Percentiles rank a stretch among this genome's conserved stretches.
phyloP scores from a whole-genome alignment of 2,329 filamentous ascomycete species.

The Neurospora sp. region DNA sequence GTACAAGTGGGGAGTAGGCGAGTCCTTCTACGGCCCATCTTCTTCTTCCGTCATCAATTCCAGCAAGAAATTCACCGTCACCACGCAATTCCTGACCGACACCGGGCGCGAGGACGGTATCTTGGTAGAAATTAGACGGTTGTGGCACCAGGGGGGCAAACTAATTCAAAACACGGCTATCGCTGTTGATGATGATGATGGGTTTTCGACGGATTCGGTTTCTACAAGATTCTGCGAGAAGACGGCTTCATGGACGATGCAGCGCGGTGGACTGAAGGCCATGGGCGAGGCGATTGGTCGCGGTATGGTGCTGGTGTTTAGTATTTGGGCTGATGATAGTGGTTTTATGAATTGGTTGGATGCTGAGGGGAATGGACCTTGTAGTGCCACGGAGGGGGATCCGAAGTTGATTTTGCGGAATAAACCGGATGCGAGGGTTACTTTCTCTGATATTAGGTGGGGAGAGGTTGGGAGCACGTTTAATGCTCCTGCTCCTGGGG shows the following conservation, averaged over 20 bases:
- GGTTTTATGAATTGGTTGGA: constrained; percentile 51
- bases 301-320: constrained; percentile 44
- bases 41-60: constrained; percentile 24
- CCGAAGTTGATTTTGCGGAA: constrained; percentile 35
- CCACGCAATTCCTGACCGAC: constrained; percentile 37
- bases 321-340: constrained; percentile 45
- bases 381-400: constrained; percentile 42
- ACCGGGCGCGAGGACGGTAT: constrained; percentile 15
- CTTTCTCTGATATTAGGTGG: constrained; percentile 46
- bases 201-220: constrained; percentile 12
- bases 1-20: constrained; percentile 29
- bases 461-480: constrained; percentile 40
- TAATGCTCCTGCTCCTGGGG: not conserved
- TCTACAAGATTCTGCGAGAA: constrained; percentile 16
- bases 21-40: constrained; percentile 22
- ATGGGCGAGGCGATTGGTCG: constrained; percentile 30
- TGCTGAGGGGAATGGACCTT: constrained; percentile 39
- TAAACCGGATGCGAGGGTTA: constrained; percentile 38
- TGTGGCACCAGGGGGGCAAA: constrained; percentile 38
- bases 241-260: constrained; percentile 17
- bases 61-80: constrained; percentile 25
- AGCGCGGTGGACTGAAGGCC: constrained; percentile 19
- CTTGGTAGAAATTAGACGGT: constrained; percentile 35
- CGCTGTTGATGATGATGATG: too few relatives aligned
- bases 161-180: constrained; percentile 31